Percentiles rank a stretch among this genome's conserved stretches.
These are phyloP conservation scores for Kuraishia piskuri DNA, from an alignment of 805 yeast genomes.

Conservation along the genomic window DNA sequence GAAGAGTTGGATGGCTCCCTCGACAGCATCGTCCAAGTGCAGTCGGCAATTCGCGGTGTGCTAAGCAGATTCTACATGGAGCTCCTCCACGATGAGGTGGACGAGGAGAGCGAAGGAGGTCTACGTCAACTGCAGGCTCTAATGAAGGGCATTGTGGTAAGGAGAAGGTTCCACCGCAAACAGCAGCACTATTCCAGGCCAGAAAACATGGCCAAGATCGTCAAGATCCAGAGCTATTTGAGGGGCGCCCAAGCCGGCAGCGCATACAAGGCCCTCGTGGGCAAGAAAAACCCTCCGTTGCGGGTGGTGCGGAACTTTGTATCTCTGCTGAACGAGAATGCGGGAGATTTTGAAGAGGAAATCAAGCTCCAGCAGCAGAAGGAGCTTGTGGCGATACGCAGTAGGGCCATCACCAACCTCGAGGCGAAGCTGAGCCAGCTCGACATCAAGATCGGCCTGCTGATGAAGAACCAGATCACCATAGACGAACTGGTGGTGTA, in stretches of 20 bases:
- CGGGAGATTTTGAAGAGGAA: slow-evolving; percentile 69
- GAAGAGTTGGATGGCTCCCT: slow-evolving; percentile 11
- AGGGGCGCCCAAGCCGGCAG: slow-evolving; percentile 58
- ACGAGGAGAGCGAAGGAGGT: slow-evolving; percentile 29
- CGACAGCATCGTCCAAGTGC: slow-evolving; percentile 34
- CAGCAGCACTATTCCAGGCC: slow-evolving; percentile 39
- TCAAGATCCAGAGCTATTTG: slow-evolving; percentile 67
- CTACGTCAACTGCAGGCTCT: slow-evolving; percentile 45
- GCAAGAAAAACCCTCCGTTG: slow-evolving; percentile 69
- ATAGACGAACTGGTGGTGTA: slow-evolving; percentile 54
- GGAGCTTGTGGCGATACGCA: slow-evolving; percentile 60
- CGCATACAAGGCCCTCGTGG: slow-evolving; percentile 67
- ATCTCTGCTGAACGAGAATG: slow-evolving; percentile 61
- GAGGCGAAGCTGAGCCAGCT: slow-evolving; percentile 70
- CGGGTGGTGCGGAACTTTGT: slow-evolving; percentile 72
- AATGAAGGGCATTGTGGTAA: slow-evolving; percentile 36
- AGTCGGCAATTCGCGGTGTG: slow-evolving; percentile 57
- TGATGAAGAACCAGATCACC: slow-evolving; percentile 73
- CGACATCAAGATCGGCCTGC: slow-evolving; percentile 67
- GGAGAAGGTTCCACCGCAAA: slow-evolving; percentile 26
- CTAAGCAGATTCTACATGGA: slow-evolving; percentile 50
- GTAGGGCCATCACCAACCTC: slow-evolving; percentile 60
- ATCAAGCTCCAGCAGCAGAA: slow-evolving; percentile 56
- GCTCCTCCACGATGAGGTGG: slow-evolving; percentile 39
- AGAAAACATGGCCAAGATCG: slow-evolving; percentile 46